A percentile compares a stretch with the other conserved stretches of the same genome.
These are phyloP conservation scores for Linum usitatissimum DNA, from an alignment of 345 rosid species.

Conservation along the genomic window DNA sequence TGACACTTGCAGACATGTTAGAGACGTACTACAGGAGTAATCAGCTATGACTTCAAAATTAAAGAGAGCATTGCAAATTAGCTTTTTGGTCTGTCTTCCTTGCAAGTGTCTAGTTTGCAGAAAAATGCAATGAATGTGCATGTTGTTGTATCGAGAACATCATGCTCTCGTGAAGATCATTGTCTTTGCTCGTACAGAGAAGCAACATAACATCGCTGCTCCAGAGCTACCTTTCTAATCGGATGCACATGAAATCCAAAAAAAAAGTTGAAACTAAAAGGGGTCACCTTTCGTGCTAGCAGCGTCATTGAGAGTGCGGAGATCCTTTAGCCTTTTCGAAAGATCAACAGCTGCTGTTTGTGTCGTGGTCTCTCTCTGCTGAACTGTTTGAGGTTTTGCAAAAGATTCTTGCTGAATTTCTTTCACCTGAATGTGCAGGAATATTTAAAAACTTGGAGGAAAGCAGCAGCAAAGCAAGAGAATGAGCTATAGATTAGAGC, in stretches of 20 bases:
- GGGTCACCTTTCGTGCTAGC: conserved; percentile 59
- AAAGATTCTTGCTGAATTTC: conserved; percentile 70
- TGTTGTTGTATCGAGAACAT: background rate
- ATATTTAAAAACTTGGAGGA: background rate
- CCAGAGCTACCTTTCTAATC: too few species aligned
- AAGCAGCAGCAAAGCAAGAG: background rate
- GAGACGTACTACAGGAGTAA: conserved; percentile 42
- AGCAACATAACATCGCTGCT: background rate
- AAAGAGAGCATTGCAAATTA: conserved; percentile 36
- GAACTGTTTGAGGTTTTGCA: conserved; percentile 35
- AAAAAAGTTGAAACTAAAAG: background rate
- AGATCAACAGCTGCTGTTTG: conserved; percentile 74
- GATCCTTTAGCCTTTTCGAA: conserved; percentile 73
- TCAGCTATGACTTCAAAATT: conserved; percentile 55
- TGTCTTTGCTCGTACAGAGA: background rate
- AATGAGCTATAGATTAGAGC: background rate
- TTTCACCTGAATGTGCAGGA: conserved; percentile 41
- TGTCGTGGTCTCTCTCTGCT: conserved; percentile 39
- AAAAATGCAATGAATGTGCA: background rate
- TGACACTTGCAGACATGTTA: background rate
- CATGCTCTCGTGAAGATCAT: background rate
- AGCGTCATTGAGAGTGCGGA: conserved; percentile 52
- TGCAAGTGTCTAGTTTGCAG: background rate
- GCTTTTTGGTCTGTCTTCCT: conserved; percentile 20
- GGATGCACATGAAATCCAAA: too few species aligned